Conservation (phyloP, 2,329 filamentous ascomycete genomes). For the Aphanocladium album region DNA sequence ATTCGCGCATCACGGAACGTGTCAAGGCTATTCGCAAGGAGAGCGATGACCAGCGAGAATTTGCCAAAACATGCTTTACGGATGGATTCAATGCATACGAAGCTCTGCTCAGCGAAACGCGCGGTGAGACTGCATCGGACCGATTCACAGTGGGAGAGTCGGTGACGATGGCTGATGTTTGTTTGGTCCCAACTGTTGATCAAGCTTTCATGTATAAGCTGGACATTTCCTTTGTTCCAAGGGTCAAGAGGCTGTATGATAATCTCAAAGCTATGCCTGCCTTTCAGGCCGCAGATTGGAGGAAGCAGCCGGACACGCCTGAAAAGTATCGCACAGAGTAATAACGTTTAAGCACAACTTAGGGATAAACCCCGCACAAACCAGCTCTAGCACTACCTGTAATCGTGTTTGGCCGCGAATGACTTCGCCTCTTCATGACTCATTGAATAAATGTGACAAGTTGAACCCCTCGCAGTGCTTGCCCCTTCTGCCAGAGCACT, state of each 20-base stretch:
- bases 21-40: background rate
- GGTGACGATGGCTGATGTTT: slow-evolving; percentile 6
- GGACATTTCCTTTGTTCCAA: slow-evolving; percentile 5
- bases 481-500: too few relatives aligned
- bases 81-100: slow-evolving; percentile 8
- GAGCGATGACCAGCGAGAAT: background rate
- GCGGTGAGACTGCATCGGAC: background rate
- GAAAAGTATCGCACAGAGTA: background rate
- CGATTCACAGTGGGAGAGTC: slow-evolving; percentile 8
- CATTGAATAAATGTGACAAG: too few relatives aligned
- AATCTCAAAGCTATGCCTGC: slow-evolving; percentile 1
- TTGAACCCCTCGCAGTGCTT: too few relatives aligned
- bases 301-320: slow-evolving; percentile 11
- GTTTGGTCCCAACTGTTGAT: slow-evolving; percentile 3
- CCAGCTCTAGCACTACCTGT: too few relatives aligned
- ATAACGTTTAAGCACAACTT: too few relatives aligned
- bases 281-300: slow-evolving; percentile 15
- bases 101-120: background rate
- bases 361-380: too few relatives aligned
- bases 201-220: slow-evolving; percentile 9
- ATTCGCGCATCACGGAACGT: slow-evolving; percentile 7
- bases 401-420: too few relatives aligned
- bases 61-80: background rate
- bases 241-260: slow-evolving; percentile 2
- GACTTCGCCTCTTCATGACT: too few relatives aligned